Evolutionary conservation across 257 asterid genomes (phyloP), one percentile per base, ranked within the genome.

Genomic region (Solanum acaule): DNA sequence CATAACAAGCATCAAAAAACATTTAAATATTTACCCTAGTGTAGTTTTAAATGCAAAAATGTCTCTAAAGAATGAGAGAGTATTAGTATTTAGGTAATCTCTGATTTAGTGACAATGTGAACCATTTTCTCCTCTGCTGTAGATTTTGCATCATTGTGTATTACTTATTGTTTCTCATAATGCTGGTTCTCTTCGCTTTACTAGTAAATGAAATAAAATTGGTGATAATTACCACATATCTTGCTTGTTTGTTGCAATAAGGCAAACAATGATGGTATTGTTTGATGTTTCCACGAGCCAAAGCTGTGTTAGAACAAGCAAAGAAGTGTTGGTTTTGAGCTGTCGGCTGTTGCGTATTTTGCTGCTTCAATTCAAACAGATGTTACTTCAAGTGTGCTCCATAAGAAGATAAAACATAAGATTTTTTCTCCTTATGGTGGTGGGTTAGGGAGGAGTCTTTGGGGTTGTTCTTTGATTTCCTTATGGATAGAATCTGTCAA

Each of bases 21-120:
- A 27, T 31, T 46, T 1, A 81, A 6, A 29, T 81, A 79, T 29
- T 44, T 46, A 46, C 25, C 5, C 16, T 81, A 5, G 25, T 27
- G 16, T 46, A 5, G 29, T 10, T 82, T 29, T 29, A 29, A 81
- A 49, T 46, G 12, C 38, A 6, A 27, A 46, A 46, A 46, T 46
- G 29, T 0, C 27, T 81, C 65, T 29, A 16, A 49, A 56, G n/a
- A 56, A 0, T 0, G 65, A 56, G 63, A 18, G 10, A 56, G 0
- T 3, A 20, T 56, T 0, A 1, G 65, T 56, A 56, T 2, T 56
- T 56, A 49, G 70, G 70, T 82, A 1, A 10, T 49, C 29, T 79
- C 22, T 20, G 52, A 75, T 75, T 75, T 23, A 38, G 83, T 11
- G 14, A 35, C 31, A 23, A 0, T 75, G 81, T 37, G 3, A 46